Base-by-base conservation (phyloP, 1,284 basidiomycete species). In the Fomitiporia mediterranea region DNA sequence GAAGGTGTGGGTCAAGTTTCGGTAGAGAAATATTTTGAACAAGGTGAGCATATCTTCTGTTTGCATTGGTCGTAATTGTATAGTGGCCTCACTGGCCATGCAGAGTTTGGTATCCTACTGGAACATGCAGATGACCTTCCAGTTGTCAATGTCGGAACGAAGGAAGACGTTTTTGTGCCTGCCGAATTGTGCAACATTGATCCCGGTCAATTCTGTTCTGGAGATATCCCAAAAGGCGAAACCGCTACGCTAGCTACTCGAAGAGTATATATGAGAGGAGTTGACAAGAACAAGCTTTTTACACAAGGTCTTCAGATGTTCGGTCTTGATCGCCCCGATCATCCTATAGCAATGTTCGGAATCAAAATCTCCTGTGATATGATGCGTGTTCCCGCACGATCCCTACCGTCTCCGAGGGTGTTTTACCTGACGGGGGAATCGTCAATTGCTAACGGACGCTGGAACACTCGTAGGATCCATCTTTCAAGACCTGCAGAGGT, bases 121-220 rank as follows among this genome's bases (percentile, higher is more conserved):
- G 66, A 66, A 34, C 62, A 81, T 52, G 69, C 82, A 0, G 58
- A 69, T 5, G 73, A 84, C 32, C 67, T 86, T 2, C 85, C 87
- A 0, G 74, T 86, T 37, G 71, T 89, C 56, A 74, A 88, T 51
- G 70, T 86, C 17, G 70, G 74, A 9, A 74, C 73, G 1, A 69
- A 64, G 15, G 75, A 73, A 38, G 61, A 75, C 0, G 72, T 72
- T 44, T 79, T 68, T 59, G 68, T 89, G 1, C 87, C 86, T 0
- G 79, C 84, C 0, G 88, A 89, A 64, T 58, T 89, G 2, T 89
- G 87, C 71, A 70, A 78, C 17, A 85, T 90, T 51, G 66, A 75
- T 6, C 68, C 75, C 0, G 80, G 81, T 4, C 79, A 80, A 56
- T 69, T 78, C 0, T 84, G 78, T 63, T 68, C 73, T 27, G 81